Percentiles rank a stretch among this genome's conserved stretches.
Evolutionary conservation across 108 stramenopile species (phyloP).

Genomic region (Fragilariopsis cylindrus): DNA sequence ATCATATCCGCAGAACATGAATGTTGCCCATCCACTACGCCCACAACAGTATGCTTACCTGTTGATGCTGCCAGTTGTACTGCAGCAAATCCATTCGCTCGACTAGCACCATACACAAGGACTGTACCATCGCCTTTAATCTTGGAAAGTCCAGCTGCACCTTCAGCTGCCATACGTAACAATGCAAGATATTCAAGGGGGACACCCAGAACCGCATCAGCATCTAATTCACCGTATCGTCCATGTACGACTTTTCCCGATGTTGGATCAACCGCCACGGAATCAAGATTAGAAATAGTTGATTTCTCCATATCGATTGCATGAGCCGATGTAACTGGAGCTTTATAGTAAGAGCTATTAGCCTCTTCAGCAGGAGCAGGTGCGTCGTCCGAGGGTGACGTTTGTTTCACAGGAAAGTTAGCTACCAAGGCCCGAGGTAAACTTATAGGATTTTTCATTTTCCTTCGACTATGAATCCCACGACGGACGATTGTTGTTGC

Average conservation of each 20-base stretch:
- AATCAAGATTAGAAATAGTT: slow-evolving; percentile 60
- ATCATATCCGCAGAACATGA: slow-evolving; percentile 77
- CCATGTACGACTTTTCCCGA: slow-evolving; percentile 75
- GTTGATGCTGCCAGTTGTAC: slow-evolving; percentile 63
- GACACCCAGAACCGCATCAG: slow-evolving; percentile 45
- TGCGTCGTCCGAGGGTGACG: slow-evolving; percentile 10
- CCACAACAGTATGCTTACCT: slow-evolving; percentile 69
- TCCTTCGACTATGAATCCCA: slow-evolving; percentile 39
- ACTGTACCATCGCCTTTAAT: slow-evolving; percentile 60
- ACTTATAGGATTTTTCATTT: slow-evolving; percentile 35
- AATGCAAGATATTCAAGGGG: slow-evolving; percentile 85
- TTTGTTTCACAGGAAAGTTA: slow-evolving; percentile 33
- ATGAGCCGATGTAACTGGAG: slow-evolving; percentile 82
- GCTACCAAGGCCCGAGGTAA: slow-evolving; percentile 34
- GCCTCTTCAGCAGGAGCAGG: slow-evolving; percentile 25
- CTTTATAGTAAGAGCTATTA: slow-evolving; percentile 50
- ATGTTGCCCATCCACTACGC: slow-evolving; percentile 77
- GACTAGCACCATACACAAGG: slow-evolving; percentile 77
- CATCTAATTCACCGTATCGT: slow-evolving; percentile 60
- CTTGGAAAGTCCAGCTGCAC: slow-evolving; percentile 68
- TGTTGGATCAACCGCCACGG: slow-evolving; percentile 61
- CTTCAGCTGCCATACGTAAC: slow-evolving; percentile 81
- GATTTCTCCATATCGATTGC: slow-evolving; percentile 51
- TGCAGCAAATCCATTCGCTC: slow-evolving; percentile 66
- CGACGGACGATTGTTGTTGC: slow-evolving; percentile 23